Base-by-base conservation (phyloP, 2,329 filamentous ascomycete genomes). In the Colletotrichum lupini region DNA sequence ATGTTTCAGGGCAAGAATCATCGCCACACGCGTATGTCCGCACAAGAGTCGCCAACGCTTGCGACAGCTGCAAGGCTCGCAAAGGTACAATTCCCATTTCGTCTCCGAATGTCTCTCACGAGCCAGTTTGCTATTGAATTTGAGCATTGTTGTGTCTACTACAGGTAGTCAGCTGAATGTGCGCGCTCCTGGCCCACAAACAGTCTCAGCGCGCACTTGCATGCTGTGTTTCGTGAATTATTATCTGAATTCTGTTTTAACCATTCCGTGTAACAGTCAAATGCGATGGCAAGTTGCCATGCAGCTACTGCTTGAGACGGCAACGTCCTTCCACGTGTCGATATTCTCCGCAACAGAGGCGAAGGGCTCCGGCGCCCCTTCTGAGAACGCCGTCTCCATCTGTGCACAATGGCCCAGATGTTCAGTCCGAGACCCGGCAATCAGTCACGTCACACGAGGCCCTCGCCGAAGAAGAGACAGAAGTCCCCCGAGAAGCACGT, bases 201-300 rank as follows among this genome's bases (percentile, higher is more conserved):
- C 8, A 49, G 4, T 16, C 62, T 8, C 6, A 22, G 11, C 5
- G 52, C n/a, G 37, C 32, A 19, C n/a, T 22, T 26, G 35, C 22
- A 46, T 32, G 5, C 8, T 58, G 7, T 24, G 52, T 9, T 16
- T 42, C 28, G 8, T 46, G 42, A 19, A 5, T 4, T 6, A 19
- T 14, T 12, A n/a, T 7, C 9, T 56, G 32, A 32, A 24, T 24
- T 9, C 26, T 4, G 12, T 12, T 66, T 60, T 73, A 35, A 73
- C 32, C 37, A 30, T 22, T 16, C 16, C 26, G 16, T 46, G 19
- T 55, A 74, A 85, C 89, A 75, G 86, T 89, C 53, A 89, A 88
- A 79, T 90, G 88, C 77, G 87, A 89, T 74, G 88, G 88, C 1
- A 82, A 83, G n/a, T 76, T 82, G n/a, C 88, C 88, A 0, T 90